phyloP scores from a whole-genome alignment of 768 basidiomycete genomes.

The Russula compacta region DNA sequence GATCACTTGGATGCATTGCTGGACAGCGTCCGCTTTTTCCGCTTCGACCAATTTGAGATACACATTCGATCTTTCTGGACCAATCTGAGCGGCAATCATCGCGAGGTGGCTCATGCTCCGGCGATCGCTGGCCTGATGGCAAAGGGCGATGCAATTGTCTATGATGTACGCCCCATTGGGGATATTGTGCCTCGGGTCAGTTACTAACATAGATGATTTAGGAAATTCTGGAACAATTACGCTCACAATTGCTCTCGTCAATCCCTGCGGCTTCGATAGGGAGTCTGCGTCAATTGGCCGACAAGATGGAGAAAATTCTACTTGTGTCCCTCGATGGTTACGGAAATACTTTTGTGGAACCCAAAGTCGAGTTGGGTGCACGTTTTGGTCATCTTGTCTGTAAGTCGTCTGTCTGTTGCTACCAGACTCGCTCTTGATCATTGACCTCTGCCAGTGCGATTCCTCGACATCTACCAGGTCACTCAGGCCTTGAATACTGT shows the following conservation, averaged over 20 bases:
- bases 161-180: constrained; percentile 57
- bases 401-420: constrained; percentile 34
- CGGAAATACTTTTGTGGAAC: constrained; percentile 83
- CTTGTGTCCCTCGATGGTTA: constrained; percentile 74
- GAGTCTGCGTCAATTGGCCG: constrained; percentile 70
- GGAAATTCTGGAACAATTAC: constrained; percentile 83
- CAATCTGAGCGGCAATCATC: constrained; percentile 58
- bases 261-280: constrained; percentile 58
- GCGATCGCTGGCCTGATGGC: constrained; percentile 84
- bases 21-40: constrained; percentile 65
- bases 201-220: constrained; percentile 28
- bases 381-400: constrained; percentile 86
- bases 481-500: constrained; percentile 86
- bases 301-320: constrained; percentile 88
- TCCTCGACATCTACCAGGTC: constrained; percentile 87
- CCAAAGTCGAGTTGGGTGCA: constrained; percentile 84
- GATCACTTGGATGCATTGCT: constrained; percentile 80
- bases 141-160: constrained; percentile 82
- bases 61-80: constrained; percentile 83
- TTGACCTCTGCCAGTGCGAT: constrained; percentile 52
- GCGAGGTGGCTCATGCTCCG: constrained; percentile 85
- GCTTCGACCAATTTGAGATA: constrained; percentile 87
- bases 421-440: constrained; percentile 5
- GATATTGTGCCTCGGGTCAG: not conserved
- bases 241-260: constrained; percentile 75